phyloP scores from a whole-genome alignment of 441 rosid species.

The Euphorbia celastroides region DNA sequence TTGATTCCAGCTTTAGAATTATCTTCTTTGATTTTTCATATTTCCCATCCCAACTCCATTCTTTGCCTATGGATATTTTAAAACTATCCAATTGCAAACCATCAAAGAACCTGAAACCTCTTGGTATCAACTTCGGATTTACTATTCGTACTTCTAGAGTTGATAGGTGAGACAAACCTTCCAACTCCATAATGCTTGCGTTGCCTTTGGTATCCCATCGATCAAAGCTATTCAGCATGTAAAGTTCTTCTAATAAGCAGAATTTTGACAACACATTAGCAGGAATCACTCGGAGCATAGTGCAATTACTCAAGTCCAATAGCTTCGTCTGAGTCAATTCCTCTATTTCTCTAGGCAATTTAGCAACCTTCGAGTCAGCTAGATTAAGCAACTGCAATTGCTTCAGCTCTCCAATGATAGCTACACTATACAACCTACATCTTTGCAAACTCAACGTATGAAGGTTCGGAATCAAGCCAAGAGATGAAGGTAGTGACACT shows the following conservation, averaged over 20 bases:
- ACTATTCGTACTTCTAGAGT: slow-evolving; percentile 5
- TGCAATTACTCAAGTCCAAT: slow-evolving; percentile 22
- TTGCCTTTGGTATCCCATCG: slow-evolving; percentile 20
- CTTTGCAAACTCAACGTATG: slow-evolving; percentile 15
- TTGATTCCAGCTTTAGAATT: slow-evolving; percentile 9
- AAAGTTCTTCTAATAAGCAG: slow-evolving; percentile 18
- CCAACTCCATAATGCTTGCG: slow-evolving; percentile 13
- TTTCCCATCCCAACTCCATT: neutral
- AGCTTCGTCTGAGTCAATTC: slow-evolving; percentile 1
- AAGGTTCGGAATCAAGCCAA: slow-evolving; percentile 6
- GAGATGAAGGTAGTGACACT: slow-evolving; percentile 10
- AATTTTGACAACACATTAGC: slow-evolving; percentile 21
- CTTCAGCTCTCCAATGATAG: slow-evolving; percentile 15
- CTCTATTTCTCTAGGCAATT: slow-evolving; percentile 11
- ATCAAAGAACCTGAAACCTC: neutral
- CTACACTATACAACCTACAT: slow-evolving; percentile 4
- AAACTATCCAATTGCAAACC: slow-evolving; percentile 1
- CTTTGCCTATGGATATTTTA: slow-evolving; percentile 5
- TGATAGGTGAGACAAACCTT: neutral
- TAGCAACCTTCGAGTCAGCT: neutral
- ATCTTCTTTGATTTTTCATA: neutral
- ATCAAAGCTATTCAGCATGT: slow-evolving; percentile 3
- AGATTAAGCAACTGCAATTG: slow-evolving; percentile 17
- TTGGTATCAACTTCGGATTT: neutral
- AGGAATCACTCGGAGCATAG: neutral